Base-by-base conservation (phyloP, 768 basidiomycete genomes). In the Rhodotorula babjevae region DNA sequence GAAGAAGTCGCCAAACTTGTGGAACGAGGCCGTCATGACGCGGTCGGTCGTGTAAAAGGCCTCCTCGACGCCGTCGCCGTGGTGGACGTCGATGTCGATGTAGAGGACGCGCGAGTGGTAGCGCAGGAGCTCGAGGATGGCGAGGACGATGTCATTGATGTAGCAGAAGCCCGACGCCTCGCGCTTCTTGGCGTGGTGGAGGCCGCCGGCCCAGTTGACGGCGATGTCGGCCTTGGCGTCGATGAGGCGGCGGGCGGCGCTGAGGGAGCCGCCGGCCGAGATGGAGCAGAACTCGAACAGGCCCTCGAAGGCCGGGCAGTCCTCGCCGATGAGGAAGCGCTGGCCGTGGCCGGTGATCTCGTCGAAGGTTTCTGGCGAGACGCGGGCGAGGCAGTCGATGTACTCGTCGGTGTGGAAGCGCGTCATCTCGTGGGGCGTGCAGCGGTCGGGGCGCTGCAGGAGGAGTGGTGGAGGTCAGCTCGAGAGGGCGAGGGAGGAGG, bases 131-230 rank as follows among this genome's bases (percentile, higher is more conserved):
- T 96, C 95, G 61, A 99, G 85, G 52, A 96, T 95, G 57, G 88
- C 90, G 36, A 98, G 88, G 1, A 96, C 93, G 80, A 97, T 99
- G 81, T 94, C 91, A 81, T 99, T 99, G 82, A 98, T 89, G 84
- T 98, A 99, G 84, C 96, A 99, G 82, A 99, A 99, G 23, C 96
- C 96, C 14, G 90, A 91, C 0, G 95, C 96, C 83, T 97, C 96
- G 67, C 91, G 87, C 81, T 97, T 98, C 83, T 99, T 99, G n/a
- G 96, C 96, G 81, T 99, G 96, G 82, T 99, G 96, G 8, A 99
- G 85, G 4, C 96, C 96, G 16, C 96, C 96, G 1, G 96, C 93
- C 96, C 94, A 97, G 82, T 97, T 96, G 73, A 97, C 91, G 0
- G 89, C 88, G 60, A 90, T 87, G 76, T 91, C 89, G 5, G 93